phyloP scores from a whole-genome alignment of 2,329 filamentous ascomycete species.

The Hirsutella rhossiliensis region DNA sequence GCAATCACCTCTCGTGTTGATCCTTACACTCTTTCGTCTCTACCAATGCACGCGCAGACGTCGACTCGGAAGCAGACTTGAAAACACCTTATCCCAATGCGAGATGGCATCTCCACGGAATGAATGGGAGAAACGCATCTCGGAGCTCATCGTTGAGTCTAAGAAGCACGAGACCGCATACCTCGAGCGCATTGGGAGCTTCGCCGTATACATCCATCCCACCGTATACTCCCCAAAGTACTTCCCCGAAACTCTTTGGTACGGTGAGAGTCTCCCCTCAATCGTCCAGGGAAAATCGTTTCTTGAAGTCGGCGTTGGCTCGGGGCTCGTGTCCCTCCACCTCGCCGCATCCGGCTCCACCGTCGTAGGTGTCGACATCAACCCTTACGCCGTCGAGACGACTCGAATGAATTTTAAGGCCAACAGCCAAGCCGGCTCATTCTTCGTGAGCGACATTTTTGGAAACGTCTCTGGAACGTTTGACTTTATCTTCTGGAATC shows the following conservation, averaged over 20 bases:
- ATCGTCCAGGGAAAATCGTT: not conserved
- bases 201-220: not conserved
- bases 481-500: conserved; percentile 4
- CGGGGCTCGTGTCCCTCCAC: not conserved
- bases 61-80: too few species aligned
- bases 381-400: not conserved
- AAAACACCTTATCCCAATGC: too few species aligned
- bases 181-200: not conserved
- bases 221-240: conserved; percentile 1
- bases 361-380: conserved; percentile 1
- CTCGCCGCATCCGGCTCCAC: not conserved
- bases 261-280: not conserved
- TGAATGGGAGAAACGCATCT: conserved; percentile 1
- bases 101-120: not conserved
- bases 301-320: conserved; percentile 2
- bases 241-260: conserved; percentile 2
- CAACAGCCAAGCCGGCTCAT: not conserved
- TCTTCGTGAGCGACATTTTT: conserved; percentile 1
- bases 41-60: too few species aligned
- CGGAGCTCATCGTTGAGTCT: not conserved
- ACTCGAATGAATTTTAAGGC: not conserved
- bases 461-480: not conserved
- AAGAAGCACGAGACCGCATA: conserved; percentile 1
- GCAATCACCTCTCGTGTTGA: too few species aligned
- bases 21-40: too few species aligned